Base-by-base conservation (phyloP, 225 moss, liverwort and hornwort species). In the Physcomitrellopsis africana region DNA sequence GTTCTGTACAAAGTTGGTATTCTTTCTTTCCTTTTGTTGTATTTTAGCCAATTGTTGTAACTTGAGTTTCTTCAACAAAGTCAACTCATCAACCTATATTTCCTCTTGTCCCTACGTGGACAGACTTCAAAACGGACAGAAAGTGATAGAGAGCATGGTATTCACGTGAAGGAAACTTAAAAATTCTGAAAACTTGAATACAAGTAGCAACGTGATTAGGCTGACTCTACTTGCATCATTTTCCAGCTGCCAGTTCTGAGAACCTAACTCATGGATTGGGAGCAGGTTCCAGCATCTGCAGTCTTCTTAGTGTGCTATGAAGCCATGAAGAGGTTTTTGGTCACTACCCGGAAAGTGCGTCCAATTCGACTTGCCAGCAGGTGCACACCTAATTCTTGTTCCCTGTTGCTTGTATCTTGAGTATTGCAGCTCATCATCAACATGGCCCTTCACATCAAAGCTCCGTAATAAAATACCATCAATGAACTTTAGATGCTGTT, bases 251-350 rank as follows among this genome's bases (percentile, higher is more conserved):
- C 53, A 53, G 32, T 37, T 52, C 12, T 27, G 8, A 43, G 16
- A 41, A 49, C 16, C 63, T 57, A 1, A 32, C 46, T 16, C 51
- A 49, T 18, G 19, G 24, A 32, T 41, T 72, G 19, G 4, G 26
- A 53, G 24, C 68, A 87, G 88, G 92, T 90, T 63, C 90, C 92
- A 60, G 90, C 88, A 49, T 92, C 92, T 54, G 92, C 88, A 65
- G 84, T 92, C 69, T 90, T 92, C 59, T 68, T 92, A 46, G 80
- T 92, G 57, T 92, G 92, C 79, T 90, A 88, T 32, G 92, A 90
- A 81, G 88, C 88, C 57, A 86, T 88, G 79, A 90, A 88, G 63
- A 80, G 86, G 67, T 54, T 92, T 5, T 70, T 90, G 72, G 74
- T 80, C 11, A 80, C 86, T 15, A 84, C 91, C 41, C 77, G 85